These are phyloP conservation scores for Smallanthus sonchifolius DNA, from an alignment of 129 eudicot species.

Conservation along the genomic window DNA sequence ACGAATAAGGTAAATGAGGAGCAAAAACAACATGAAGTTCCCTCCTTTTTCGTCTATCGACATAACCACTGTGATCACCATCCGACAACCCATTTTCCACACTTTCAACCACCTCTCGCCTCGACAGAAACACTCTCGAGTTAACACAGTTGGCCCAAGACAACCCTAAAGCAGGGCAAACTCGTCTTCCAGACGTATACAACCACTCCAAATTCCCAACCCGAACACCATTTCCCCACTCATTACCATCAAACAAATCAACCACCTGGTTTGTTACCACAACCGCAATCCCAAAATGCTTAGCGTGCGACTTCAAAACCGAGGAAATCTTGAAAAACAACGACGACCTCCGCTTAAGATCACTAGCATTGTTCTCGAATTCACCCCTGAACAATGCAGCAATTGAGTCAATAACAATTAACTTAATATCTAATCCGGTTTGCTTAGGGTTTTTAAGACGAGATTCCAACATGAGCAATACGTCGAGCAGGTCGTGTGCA, in stretches of 20 bases:
- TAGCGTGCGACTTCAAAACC: conserved; percentile 46
- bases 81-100: conserved; percentile 27
- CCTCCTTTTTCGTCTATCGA: conserved; percentile 41
- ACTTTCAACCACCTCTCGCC: conserved; percentile 37
- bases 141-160: conserved; percentile 93
- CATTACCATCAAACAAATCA: conserved; percentile 50
- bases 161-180: conserved; percentile 82
- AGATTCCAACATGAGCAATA: conserved; percentile 50
- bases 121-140: conserved; percentile 65
- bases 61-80: conserved; percentile 13
- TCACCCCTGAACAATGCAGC: conserved; percentile 83
- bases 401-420: conserved; percentile 75
- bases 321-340: conserved; percentile 62
- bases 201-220: conserved; percentile 61
- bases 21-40: conserved; percentile 75
- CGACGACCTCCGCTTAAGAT: conserved; percentile 51
- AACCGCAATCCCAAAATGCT: conserved; percentile 62
- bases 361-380: conserved; percentile 51
- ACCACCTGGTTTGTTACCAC: conserved; percentile 87
- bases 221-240: conserved; percentile 37
- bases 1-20: conserved; percentile 77
- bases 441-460: conserved; percentile 21
- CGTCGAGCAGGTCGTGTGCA: conserved; percentile 76
- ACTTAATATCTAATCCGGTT: conserved; percentile 37
- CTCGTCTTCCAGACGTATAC: conserved; percentile 76